Conservation (phyloP, 176 grass and related monocot species). For the Oryza australiensis region DNA sequence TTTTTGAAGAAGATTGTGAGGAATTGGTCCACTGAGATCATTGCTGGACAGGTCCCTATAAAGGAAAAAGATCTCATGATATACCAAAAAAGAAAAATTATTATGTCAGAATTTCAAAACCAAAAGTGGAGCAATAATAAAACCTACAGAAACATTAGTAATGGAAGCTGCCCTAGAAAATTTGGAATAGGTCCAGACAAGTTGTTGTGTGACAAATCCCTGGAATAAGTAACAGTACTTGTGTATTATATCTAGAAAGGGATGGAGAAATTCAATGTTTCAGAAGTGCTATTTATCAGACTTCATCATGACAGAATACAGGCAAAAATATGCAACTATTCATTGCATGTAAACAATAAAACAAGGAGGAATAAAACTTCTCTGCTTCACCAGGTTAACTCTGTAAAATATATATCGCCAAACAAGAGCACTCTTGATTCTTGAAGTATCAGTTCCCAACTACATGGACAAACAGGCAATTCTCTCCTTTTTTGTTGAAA, state of each 20-base stretch:
- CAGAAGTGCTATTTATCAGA: neutral
- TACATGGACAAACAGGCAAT: neutral
- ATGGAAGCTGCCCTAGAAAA: conserved; percentile 47
- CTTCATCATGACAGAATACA: conserved; percentile 4
- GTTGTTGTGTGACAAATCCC: conserved; percentile 70
- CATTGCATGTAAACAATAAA: neutral
- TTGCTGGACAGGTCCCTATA: too few relatives aligned
- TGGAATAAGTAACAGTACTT: conserved; percentile 35
- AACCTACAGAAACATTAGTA: conserved; percentile 58
- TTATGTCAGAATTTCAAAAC: neutral
- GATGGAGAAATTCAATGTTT: neutral
- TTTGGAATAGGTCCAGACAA: conserved; percentile 58
- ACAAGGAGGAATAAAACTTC: neutral
- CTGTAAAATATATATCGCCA: neutral
- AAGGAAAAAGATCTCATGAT: too few relatives aligned
- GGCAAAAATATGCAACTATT: neutral
- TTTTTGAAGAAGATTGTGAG: too few relatives aligned
- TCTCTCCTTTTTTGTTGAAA: neutral
- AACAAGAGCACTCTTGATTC: conserved; percentile 3
- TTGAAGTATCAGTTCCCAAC: conserved; percentile 5
- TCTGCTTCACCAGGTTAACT: neutral
- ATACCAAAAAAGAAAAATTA: neutral
- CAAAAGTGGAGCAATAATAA: neutral
- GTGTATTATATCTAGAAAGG: neutral
- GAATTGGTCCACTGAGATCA: too few relatives aligned